Evolutionary conservation across 2,329 filamentous ascomycete species (phyloP).

Genomic region (Grosmannia serpens): DNA sequence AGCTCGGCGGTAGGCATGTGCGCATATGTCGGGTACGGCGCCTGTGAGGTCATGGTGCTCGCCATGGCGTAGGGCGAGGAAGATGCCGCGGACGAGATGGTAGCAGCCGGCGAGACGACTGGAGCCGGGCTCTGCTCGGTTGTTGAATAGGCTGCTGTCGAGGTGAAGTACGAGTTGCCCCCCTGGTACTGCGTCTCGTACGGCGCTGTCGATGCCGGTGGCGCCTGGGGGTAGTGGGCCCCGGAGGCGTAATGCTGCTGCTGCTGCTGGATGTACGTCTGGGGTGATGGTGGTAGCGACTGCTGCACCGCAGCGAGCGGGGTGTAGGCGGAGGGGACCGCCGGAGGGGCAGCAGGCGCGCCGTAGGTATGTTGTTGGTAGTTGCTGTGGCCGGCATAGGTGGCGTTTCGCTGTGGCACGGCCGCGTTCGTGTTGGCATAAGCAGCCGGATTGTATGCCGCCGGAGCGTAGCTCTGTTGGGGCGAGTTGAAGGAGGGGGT

Average conservation of each 20-base stretch:
- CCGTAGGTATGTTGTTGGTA: conserved; percentile 30
- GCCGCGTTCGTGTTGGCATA: conserved; percentile 34
- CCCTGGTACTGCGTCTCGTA: conserved; percentile 16
- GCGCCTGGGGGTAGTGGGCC: conserved; percentile 6
- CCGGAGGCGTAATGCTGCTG: conserved; percentile 12
- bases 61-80: conserved; percentile 13
- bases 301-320: conserved; percentile 1
- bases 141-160: not conserved
- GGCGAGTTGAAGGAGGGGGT: conserved; percentile 18
- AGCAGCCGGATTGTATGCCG: conserved; percentile 47
- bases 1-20: not conserved
- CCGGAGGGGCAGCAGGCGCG: conserved; percentile 18
- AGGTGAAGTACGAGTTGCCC: conserved; percentile 8
- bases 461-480: conserved; percentile 29
- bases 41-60: conserved; percentile 24
- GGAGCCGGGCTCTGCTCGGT: conserved; percentile 28
- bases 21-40: conserved; percentile 36
- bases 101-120: not conserved
- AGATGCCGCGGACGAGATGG: conserved; percentile 5
- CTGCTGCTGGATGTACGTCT: conserved; percentile 5
- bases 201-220: conserved; percentile 10
- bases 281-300: conserved; percentile 2
- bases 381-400: conserved; percentile 35
- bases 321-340: not conserved
- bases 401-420: conserved; percentile 37